These are phyloP conservation scores for Epichloe brachyelytri DNA, from an alignment of 2,329 filamentous ascomycete species.

Conservation along the genomic window DNA sequence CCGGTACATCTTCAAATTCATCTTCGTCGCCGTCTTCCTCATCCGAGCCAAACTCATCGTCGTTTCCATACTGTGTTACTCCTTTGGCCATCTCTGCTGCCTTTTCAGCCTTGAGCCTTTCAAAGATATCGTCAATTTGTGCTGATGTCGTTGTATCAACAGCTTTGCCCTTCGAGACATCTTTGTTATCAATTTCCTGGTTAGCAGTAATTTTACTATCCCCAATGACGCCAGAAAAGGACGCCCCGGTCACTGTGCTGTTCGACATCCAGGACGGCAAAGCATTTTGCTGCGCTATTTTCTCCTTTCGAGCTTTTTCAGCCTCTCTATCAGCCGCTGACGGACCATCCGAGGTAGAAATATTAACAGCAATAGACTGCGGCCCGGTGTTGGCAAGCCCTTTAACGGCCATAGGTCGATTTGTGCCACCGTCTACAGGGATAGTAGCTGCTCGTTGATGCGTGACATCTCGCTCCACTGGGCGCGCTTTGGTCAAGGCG, in stretches of 20 bases:
- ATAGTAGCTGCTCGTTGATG: constrained; percentile 51
- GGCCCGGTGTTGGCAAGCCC: constrained; percentile 54
- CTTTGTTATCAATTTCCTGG: constrained; percentile 31
- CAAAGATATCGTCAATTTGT: constrained; percentile 55
- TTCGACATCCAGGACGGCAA: constrained; percentile 60
- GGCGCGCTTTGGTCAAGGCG: constrained; percentile 48
- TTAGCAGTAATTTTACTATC: constrained; percentile 16
- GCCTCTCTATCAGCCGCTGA: constrained; percentile 54
- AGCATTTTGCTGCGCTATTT: constrained; percentile 54
- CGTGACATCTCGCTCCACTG: constrained; percentile 52
- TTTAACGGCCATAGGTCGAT: constrained; percentile 54
- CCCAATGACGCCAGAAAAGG: constrained; percentile 30
- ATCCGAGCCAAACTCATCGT: constrained; percentile 21
- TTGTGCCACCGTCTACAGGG: constrained; percentile 38
- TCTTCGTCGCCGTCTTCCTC: constrained; percentile 28
- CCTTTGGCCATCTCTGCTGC: constrained; percentile 27
- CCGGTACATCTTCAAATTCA: constrained; percentile 39
- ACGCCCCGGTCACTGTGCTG: constrained; percentile 53
- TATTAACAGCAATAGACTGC: constrained; percentile 56
- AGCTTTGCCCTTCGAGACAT: constrained; percentile 23
- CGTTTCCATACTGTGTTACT: constrained; percentile 18
- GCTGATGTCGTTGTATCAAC: constrained; percentile 39
- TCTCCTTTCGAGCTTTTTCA: constrained; percentile 51
- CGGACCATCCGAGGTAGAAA: constrained; percentile 52
- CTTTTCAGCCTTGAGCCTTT: constrained; percentile 50